Evolutionary conservation across 345 rosid genomes (phyloP).

Genomic region (Salix caprea): DNA sequence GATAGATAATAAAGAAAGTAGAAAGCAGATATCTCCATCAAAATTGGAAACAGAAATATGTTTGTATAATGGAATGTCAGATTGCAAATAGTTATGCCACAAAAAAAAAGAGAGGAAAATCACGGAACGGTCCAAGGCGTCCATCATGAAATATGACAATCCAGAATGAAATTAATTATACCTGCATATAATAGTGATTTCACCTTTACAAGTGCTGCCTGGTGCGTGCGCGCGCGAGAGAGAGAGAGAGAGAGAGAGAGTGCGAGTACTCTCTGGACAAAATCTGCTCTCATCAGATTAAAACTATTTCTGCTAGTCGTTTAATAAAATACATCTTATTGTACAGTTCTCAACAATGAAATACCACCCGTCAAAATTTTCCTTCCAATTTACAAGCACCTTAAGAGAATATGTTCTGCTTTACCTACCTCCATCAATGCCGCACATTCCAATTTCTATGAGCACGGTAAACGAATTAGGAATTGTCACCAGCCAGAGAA

Average conservation of each 20-base stretch:
- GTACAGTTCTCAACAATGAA: conserved; percentile 2
- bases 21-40: too few species aligned
- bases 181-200: too few species aligned
- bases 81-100: too few species aligned
- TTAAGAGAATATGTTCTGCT: conserved; percentile 13
- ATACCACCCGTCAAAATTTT: conserved; percentile 1
- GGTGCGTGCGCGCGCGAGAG: background rate
- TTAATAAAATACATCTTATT: background rate
- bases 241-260: background rate
- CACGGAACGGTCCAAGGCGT: too few species aligned
- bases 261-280: background rate
- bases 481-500: conserved; percentile 72
- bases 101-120: too few species aligned
- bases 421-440: background rate
- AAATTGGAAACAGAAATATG: too few species aligned
- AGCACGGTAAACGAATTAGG: conserved; percentile 13
- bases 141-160: too few species aligned
- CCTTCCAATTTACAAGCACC: background rate
- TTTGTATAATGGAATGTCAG: too few species aligned
- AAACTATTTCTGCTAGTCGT: background rate
- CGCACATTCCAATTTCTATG: background rate
- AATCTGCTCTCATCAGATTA: background rate
- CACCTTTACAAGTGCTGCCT: background rate
- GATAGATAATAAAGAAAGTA: too few species aligned
- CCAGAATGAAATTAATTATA: too few species aligned